Evolutionary conservation across 2,329 filamentous ascomycete species (phyloP).

Genomic region (Pseudogymnoascus sp.): DNA sequence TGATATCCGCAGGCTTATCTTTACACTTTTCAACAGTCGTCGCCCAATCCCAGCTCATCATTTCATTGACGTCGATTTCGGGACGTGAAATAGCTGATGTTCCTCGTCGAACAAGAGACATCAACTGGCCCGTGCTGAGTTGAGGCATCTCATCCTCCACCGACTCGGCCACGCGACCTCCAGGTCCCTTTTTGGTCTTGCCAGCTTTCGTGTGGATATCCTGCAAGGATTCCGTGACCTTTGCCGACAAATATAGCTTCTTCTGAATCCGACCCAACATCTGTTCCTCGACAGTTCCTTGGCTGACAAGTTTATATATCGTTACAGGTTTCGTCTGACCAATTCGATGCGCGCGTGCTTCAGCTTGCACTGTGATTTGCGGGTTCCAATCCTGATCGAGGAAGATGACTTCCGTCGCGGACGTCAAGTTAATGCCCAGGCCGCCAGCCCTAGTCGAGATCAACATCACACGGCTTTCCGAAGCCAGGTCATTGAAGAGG

Average conservation of each 20-base stretch:
- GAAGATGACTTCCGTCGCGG: conserved; percentile 94
- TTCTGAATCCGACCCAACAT: conserved; percentile 49
- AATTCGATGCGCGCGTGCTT: conserved; percentile 89
- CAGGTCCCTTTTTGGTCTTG: conserved; percentile 25
- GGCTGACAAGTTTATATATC: conserved; percentile 88
- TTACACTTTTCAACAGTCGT: conserved; percentile 47
- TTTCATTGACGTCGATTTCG: conserved; percentile 47
- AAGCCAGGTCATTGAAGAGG: conserved; percentile 80
- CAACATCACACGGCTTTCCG: conserved; percentile 78
- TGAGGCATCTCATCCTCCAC: conserved; percentile 43
- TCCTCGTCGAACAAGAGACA: conserved; percentile 46
- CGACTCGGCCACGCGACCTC: conserved; percentile 11
- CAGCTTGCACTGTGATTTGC: conserved; percentile 90
- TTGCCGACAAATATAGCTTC: conserved; percentile 54
- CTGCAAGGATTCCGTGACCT: conserved; percentile 52
- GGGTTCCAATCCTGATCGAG: conserved; percentile 97
- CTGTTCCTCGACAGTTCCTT: conserved; percentile 82
- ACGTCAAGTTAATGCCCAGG: conserved; percentile 93
- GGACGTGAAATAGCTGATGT: conserved; percentile 45
- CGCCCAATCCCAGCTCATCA: conserved; percentile 48
- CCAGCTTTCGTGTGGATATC: conserved; percentile 38
- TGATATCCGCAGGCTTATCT: conserved; percentile 40
- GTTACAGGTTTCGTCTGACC: conserved; percentile 92
- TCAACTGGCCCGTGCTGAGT: conserved; percentile 44
- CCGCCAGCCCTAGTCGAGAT: conserved; percentile 90